Conservation (phyloP, 192 early-diverging fungal species). For the Rhizophagus sp. region DNA sequence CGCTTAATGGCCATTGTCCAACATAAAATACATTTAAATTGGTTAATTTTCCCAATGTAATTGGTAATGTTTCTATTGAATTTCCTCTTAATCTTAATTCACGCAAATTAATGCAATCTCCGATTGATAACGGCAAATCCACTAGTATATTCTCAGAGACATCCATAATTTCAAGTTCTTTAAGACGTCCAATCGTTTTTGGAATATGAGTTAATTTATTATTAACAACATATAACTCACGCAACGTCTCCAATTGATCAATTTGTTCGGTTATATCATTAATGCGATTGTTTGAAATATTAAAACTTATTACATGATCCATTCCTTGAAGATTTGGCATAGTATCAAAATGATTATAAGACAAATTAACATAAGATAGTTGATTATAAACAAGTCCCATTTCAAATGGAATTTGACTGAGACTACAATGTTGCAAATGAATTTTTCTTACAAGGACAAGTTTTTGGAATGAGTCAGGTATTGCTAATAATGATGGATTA, state of each 20-base stretch:
- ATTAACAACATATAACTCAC: constrained; percentile 40
- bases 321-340: constrained; percentile 42
- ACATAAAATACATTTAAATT: constrained; percentile 44
- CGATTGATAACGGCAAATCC: constrained; percentile 41
- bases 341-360: constrained; percentile 43
- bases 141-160: constrained; percentile 38
- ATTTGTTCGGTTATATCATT: constrained; percentile 42
- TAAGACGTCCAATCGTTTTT: constrained; percentile 45
- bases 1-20: constrained; percentile 48
- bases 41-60: constrained; percentile 38
- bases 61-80: constrained; percentile 42
- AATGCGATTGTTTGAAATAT: constrained; percentile 44
- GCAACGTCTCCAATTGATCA: constrained; percentile 37
- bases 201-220: constrained; percentile 56
- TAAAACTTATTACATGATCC: constrained; percentile 39
- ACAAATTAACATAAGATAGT: constrained; percentile 38
- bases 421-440: constrained; percentile 44
- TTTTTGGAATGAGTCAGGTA: constrained; percentile 38
- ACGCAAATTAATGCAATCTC: constrained; percentile 36
- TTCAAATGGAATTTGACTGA: constrained; percentile 42
- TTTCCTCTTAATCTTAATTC: constrained; percentile 41
- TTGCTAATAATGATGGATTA: constrained; percentile 38
- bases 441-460: constrained; percentile 35
- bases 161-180: constrained; percentile 40
- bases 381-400: constrained; percentile 41